Conservation (phyloP, 1,284 basidiomycete species). For the Rhodotorula sp. region DNA sequence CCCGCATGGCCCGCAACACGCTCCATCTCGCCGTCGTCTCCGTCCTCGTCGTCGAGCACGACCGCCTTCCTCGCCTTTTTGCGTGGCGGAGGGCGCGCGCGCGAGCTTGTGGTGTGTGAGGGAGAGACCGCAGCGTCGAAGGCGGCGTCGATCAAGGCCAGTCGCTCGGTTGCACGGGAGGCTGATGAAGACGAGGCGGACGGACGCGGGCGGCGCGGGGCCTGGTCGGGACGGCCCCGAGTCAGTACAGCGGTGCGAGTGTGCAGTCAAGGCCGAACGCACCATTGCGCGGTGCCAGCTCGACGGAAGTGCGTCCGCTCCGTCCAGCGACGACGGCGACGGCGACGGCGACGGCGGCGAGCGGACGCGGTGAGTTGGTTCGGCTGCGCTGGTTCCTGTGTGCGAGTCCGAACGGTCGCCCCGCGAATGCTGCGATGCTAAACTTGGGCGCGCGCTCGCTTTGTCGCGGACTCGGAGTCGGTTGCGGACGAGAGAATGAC, state of each 20-base stretch:
- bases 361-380: not conserved
- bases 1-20: not conserved
- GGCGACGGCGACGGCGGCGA: too few relatives aligned
- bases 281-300: not conserved
- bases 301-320: not conserved
- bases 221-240: not conserved
- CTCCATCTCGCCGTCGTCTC: slow-evolving; percentile 15
- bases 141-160: slow-evolving; percentile 20
- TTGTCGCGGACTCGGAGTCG: too few relatives aligned
- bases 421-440: too few relatives aligned
- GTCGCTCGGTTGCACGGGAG: not conserved
- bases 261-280: too few relatives aligned
- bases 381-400: too few relatives aligned
- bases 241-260: too few relatives aligned
- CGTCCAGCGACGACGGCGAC: too few relatives aligned
- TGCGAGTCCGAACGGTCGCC: too few relatives aligned
- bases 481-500: too few relatives aligned
- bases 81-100: not conserved
- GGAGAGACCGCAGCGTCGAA: slow-evolving; percentile 16
- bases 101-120: not conserved
- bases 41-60: slow-evolving; percentile 26
- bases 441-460: too few relatives aligned
- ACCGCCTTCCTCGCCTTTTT: slow-evolving; percentile 3
- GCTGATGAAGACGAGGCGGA: not conserved
- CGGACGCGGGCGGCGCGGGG: not conserved